Base-by-base conservation (phyloP, 805 yeast species). In the Schwanniomyces sp. region DNA sequence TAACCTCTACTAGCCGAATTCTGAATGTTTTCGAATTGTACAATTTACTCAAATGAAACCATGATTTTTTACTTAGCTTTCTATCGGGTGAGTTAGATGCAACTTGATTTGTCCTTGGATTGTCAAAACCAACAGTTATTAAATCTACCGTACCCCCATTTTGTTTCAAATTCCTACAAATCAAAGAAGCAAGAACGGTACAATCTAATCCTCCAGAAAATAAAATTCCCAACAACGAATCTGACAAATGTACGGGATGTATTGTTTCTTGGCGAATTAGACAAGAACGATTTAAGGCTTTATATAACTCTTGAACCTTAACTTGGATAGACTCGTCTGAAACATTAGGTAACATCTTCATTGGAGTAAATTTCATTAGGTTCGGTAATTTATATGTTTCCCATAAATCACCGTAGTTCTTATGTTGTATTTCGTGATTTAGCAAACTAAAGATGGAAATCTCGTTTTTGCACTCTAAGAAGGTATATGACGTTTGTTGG, bases 121-220 rank as follows among this genome's bases (percentile, higher is more conserved):
- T 94, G 54, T 87, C 91, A 64, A 94, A 94, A 0, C 96, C 96
- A 5, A 94, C 99, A 49, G 91, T 92, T 11, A 94, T 59, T n/a
- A 94, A 71, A 61, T 92, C 97, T 7, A 94, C 76, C 1, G 52
- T 34, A 7, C 43, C 44, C 7, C 42, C 32, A 16, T 44, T 42
- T 2, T 44, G 45, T 24, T 45, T 29, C 52, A 58, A 48, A 44
- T 64, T 62, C 42, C 62, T 61, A 41, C 64, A 52, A 14, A 66
- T 66, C 3, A 85, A 42, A 0, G 83, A 80, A 0, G 95, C 91
- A 21, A 94, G 58, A 0, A 92, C 66, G 0, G 97, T 85, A 63
- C 99, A 94, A 60, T 94, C 99, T 4, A 94, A 71, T 0, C 99
- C 99, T 1, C 99, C 99, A 39, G 97, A 89, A 60, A 91, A 94